Conservation (phyloP, 2,329 filamentous ascomycete genomes). For the Fusarium pseudonygamai region DNA sequence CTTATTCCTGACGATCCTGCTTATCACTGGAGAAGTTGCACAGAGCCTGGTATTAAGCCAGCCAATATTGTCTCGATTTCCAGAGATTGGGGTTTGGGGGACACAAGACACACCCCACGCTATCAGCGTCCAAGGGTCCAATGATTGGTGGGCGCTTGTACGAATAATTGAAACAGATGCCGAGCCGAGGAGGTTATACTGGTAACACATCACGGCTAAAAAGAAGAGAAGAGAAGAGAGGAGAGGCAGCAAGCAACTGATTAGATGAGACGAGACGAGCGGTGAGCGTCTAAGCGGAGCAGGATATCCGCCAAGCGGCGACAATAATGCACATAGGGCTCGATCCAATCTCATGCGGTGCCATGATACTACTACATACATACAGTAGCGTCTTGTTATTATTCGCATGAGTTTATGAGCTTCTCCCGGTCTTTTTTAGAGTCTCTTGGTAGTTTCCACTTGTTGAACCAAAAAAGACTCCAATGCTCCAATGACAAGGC, state of each 20-base stretch:
- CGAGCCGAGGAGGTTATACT: slow-evolving; percentile 5
- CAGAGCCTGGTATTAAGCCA: not conserved
- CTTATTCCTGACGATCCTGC: slow-evolving; percentile 7
- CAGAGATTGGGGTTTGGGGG: not conserved
- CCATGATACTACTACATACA: not conserved
- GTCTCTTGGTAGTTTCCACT: slow-evolving; percentile 1
- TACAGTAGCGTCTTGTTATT: not conserved
- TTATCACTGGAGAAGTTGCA: slow-evolving; percentile 10
- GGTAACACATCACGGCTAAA: slow-evolving; percentile 17
- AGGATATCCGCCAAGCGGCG: not conserved
- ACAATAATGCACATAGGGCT: slow-evolving; percentile 12
- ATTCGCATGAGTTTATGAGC: not conserved
- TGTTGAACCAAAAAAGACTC: too few relatives aligned
- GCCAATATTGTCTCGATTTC: not conserved
- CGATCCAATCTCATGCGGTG: slow-evolving; percentile 10
- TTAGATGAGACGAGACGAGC: slow-evolving; percentile 21
- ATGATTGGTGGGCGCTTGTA: slow-evolving; percentile 27
- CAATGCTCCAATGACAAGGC: not conserved
- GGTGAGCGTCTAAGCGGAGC: slow-evolving; percentile 24
- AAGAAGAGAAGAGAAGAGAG: not conserved
- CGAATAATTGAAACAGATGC: slow-evolving; percentile 5
- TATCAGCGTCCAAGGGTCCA: slow-evolving; percentile 2
- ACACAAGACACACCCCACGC: slow-evolving; percentile 4
- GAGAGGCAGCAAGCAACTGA: not conserved
- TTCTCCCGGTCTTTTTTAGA: slow-evolving; percentile 14